Conservation (phyloP, 306 rosid genomes). For the Lathyrus aphaca region DNA sequence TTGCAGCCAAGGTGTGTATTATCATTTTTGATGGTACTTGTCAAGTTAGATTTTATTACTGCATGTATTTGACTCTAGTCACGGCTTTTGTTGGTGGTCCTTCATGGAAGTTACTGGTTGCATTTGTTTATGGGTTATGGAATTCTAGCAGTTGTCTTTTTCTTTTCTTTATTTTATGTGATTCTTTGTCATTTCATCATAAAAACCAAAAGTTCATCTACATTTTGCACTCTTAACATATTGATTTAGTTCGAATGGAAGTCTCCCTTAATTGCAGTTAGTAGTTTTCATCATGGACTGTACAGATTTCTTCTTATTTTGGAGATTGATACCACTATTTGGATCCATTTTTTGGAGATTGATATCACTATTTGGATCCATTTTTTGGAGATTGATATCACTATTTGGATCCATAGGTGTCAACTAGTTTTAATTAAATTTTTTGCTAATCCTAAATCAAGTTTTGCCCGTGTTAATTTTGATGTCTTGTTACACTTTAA, state of each 20-base stretch:
- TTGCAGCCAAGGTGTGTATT: conserved; percentile 85
- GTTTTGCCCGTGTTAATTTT: neutral
- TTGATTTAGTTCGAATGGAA: neutral
- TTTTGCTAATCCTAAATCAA: neutral
- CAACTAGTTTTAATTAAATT: neutral
- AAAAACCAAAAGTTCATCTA: conserved; percentile 4
- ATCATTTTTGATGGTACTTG: neutral
- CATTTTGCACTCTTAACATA: neutral
- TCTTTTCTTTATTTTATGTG: neutral
- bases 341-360: too few species aligned
- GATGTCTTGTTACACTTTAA: conserved; percentile 1
- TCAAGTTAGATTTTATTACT: neutral
- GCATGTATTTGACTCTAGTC: conserved; percentile 12
- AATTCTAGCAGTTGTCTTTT: conserved; percentile 1
- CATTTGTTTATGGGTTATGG: neutral
- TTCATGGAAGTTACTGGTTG: neutral
- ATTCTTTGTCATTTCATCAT: neutral
- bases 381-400: neutral
- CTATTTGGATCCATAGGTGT: neutral
- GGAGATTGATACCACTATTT: neutral
- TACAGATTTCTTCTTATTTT: neutral
- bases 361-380: too few species aligned
- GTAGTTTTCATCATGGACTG: conserved; percentile 1
- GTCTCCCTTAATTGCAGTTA: neutral
- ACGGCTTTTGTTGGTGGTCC: conserved; percentile 9